phyloP scores from a whole-genome alignment of 441 rosid species.

The Euphorbia schlechtendalii region DNA sequence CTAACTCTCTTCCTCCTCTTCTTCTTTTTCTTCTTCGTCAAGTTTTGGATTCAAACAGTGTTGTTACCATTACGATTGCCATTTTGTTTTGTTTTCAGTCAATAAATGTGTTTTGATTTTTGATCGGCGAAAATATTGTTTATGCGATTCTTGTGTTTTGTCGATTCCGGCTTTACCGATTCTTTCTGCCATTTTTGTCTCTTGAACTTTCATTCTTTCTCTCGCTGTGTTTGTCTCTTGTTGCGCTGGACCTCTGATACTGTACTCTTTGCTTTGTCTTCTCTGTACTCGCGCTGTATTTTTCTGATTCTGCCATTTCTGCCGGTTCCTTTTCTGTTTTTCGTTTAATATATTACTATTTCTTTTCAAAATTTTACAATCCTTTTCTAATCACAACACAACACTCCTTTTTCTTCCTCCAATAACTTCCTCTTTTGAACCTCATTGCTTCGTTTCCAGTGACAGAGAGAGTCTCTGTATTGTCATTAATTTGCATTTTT shows the following conservation, averaged over 20 bases:
- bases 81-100: not conserved
- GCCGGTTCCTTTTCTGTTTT: not conserved
- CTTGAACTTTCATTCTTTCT: conserved; percentile 13
- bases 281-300: conserved; percentile 17
- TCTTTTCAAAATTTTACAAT: conserved; percentile 11
- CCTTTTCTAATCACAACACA: conserved; percentile 9
- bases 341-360: not conserved
- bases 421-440: conserved; percentile 12
- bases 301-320: conserved; percentile 11
- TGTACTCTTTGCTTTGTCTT: conserved; percentile 22
- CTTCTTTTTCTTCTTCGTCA: not conserved
- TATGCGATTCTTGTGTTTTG: conserved; percentile 30
- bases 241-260: conserved; percentile 7
- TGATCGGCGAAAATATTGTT: conserved; percentile 5
- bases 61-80: not conserved
- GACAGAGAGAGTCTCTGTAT: not conserved
- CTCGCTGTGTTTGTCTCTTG: conserved; percentile 9
- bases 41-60: not conserved
- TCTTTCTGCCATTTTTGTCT: conserved; percentile 35
- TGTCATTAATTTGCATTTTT: not conserved
- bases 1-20: not conserved
- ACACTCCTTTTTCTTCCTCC: conserved; percentile 12
- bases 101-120: conserved; percentile 18
- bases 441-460: conserved; percentile 4
- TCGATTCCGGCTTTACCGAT: conserved; percentile 34